A percentile compares a stretch with the other conserved stretches of the same genome.
Evolutionary conservation across 73 alveolate genomes (phyloP).

Genomic region (Paramecium sonneborni): DNA sequence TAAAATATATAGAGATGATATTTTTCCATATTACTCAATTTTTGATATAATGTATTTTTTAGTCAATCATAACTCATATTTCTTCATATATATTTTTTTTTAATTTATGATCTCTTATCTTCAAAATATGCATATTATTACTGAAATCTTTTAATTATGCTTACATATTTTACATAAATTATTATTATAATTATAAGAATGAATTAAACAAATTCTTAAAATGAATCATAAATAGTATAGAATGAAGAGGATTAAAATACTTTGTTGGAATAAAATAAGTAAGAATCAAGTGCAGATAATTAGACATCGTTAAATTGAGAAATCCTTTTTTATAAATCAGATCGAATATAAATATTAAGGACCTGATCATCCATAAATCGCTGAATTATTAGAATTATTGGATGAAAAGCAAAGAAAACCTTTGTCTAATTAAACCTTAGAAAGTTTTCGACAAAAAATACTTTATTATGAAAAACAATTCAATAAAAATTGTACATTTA

Average conservation of each 20-base stretch:
- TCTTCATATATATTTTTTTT: too few species aligned
- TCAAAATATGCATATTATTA: too few species aligned
- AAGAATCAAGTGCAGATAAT: not conserved
- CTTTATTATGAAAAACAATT: not conserved
- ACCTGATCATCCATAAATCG: slow-evolving; percentile 50
- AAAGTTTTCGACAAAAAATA: not conserved
- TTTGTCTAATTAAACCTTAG: not conserved
- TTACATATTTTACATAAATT: too few species aligned
- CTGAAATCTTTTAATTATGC: too few species aligned
- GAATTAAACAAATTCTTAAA: not conserved
- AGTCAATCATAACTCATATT: too few species aligned
- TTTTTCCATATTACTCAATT: too few species aligned
- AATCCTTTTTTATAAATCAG: not conserved
- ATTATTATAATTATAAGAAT: not conserved
- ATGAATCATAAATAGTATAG: not conserved
- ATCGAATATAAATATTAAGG: not conserved
- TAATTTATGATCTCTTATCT: too few species aligned
- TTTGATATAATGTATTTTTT: too few species aligned
- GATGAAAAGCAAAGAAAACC: slow-evolving; percentile 26
- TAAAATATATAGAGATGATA: too few species aligned
- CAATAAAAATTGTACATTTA: not conserved
- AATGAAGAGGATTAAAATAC: not conserved
- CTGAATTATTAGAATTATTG: not conserved
- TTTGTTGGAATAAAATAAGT: not conserved
- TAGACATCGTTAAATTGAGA: not conserved